A percentile compares a stretch with the other conserved stretches of the same genome.
Conservation (phyloP, 805 yeast genomes). For the Cyberlindnera americana region DNA sequence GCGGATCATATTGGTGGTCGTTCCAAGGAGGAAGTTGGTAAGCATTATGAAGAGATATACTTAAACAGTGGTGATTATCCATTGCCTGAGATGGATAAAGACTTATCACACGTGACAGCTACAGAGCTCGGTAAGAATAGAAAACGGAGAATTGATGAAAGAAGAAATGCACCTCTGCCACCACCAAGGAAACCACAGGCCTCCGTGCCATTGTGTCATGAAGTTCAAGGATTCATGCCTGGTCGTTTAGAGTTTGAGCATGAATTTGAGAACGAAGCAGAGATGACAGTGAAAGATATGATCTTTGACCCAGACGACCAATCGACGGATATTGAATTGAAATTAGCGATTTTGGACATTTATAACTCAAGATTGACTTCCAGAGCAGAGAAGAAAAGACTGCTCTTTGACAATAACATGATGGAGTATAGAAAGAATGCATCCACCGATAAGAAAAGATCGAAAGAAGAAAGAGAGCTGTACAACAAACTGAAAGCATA, state of each 20-base stretch:
- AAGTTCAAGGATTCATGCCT: conserved; percentile 97
- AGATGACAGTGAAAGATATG: conserved; percentile 90
- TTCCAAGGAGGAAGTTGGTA: conserved; percentile 84
- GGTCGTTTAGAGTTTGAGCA: conserved; percentile 96
- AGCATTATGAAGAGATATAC: conserved; percentile 75
- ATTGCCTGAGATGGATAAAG: conserved; percentile 77
- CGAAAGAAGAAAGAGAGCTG: conserved; percentile 87
- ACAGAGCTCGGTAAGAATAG: conserved; percentile 66
- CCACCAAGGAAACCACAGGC: conserved; percentile 88
- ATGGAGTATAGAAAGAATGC: conserved; percentile 83
- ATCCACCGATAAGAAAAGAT: conserved; percentile 76
- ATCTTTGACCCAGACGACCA: conserved; percentile 91
- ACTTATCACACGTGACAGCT: conserved; percentile 59
- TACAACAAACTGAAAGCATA: conserved; percentile 72
- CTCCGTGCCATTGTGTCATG: conserved; percentile 94
- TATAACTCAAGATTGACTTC: conserved; percentile 86
- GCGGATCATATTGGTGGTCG: conserved; percentile 94
- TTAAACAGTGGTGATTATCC: conserved; percentile 74
- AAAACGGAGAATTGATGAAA: conserved; percentile 66
- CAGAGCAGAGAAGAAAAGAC: conserved; percentile 89
- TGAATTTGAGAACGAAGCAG: conserved; percentile 97
- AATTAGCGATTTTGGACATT: conserved; percentile 80
- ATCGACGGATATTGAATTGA: conserved; percentile 83
- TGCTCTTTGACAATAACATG: conserved; percentile 68
- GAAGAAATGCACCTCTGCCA: conserved; percentile 71